Evolutionary conservation across 2,329 filamentous ascomycete species (phyloP), one percentile per base, ranked within the genome.

Genomic region (Pseudogymnoascus sp.): DNA sequence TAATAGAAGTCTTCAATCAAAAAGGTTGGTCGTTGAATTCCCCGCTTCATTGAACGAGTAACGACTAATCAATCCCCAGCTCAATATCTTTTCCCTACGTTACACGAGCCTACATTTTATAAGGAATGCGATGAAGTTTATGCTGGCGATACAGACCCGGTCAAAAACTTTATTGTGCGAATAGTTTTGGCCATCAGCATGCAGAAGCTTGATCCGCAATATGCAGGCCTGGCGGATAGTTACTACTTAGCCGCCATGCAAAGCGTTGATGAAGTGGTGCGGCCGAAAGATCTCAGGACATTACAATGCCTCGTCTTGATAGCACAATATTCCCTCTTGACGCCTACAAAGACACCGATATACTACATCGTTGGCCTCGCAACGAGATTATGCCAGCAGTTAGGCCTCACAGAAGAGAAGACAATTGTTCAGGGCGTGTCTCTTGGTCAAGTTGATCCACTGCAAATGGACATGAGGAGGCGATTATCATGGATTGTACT

Each of bases 161-260:
- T 93, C 73, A 88, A 93, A 72, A 92, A 95, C 70, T 97, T 97
- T 70, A 84, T 93, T 50, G 79, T 96, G 60, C 88, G 91, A 64
- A 93, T 97, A 85, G 91, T 97, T 62, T 87, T 97, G 71, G 93
- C 95, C 31, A 96, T 97, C 71, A 93, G 91, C 73, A 84, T 97
- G 75, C 93, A 97, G 75, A 96, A 96, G 75, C 82, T 97, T 70
- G 91, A 93, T 72, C 85, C 88, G 0, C 87, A 90, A 67, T 97
- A 95, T 74, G 92, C 93, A n/a, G 93, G 93, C 23, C 79, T 97
- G 28, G 93, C 95, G 31, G 93, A 97, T 75, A 93, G 91, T 73
- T 97, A 96, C 77, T 97, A 97, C 72, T 82, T 97, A 21, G 90
- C 93, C 23, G 93, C 93, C 4, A 87, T 97, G 78, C 86, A 88